These are phyloP conservation scores for Calonectria henricotiae DNA, from an alignment of 2,329 filamentous ascomycete species.

Conservation along the genomic window DNA sequence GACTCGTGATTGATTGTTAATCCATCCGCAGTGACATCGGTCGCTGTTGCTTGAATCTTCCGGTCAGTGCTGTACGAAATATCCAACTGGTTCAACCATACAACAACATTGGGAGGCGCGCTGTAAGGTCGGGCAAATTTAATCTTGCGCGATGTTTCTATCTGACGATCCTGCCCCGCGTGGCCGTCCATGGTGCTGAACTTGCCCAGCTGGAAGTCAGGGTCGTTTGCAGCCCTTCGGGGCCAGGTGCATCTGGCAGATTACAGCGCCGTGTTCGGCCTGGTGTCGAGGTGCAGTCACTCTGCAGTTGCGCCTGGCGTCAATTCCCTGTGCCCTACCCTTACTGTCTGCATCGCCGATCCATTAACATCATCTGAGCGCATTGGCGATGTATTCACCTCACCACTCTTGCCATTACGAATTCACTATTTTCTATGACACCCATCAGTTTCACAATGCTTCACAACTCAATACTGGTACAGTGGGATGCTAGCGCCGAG, in stretches of 20 bases:
- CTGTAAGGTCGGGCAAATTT: conserved; percentile 33
- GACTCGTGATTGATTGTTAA: conserved; percentile 38
- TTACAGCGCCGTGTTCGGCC: conserved; percentile 39
- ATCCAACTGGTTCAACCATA: conserved; percentile 39
- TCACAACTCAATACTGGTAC: no score
- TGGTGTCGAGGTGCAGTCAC: conserved; percentile 32
- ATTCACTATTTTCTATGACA: no score
- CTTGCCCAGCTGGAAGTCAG: conserved; percentile 38
- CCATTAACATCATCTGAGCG: no score
- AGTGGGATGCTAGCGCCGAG: no score
- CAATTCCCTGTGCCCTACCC: no score
- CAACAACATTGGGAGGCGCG: conserved; percentile 35
- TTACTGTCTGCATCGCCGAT: no score
- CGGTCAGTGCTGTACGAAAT: conserved; percentile 34
- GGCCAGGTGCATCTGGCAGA: conserved; percentile 34
- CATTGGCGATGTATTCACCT: no score
- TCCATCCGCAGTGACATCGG: conserved; percentile 28
- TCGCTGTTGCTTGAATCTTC: conserved; percentile 30
- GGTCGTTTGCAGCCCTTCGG: conserved; percentile 23
- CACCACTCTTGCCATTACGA: no score
- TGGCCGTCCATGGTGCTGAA: conserved; percentile 38
- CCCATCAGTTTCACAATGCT: no score
- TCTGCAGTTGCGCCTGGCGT: no score
- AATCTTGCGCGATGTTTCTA: conserved; percentile 34
- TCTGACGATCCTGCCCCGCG: conserved; percentile 36